These are phyloP conservation scores for Prosopis cineraria DNA, from an alignment of 306 rosid genomes.

Conservation along the genomic window DNA sequence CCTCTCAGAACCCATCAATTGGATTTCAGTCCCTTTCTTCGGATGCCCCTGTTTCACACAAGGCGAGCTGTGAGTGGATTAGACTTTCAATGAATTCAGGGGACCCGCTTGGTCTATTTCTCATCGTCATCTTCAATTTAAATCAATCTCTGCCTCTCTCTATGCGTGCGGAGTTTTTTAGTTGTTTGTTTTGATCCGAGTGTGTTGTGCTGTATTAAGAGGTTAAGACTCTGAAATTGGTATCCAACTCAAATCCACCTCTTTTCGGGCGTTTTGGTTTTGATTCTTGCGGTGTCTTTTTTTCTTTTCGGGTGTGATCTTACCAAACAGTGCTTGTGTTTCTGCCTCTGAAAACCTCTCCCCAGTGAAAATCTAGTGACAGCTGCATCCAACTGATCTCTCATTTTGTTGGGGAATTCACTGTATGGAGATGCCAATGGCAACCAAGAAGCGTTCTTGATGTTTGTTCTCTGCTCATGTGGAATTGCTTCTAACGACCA, in stretches of 20 bases:
- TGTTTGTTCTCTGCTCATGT: constrained; percentile 26
- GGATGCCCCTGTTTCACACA: neutral
- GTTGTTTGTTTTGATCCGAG: neutral
- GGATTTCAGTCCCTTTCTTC: constrained; percentile 36
- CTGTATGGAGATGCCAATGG: constrained; percentile 44
- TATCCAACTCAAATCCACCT: constrained; percentile 22
- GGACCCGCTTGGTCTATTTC: constrained; percentile 30
- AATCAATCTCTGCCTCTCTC: neutral
- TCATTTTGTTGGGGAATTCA: constrained; percentile 39
- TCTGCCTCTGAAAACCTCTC: constrained; percentile 23
- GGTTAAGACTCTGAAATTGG: neutral
- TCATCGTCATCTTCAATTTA: neutral
- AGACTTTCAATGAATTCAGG: constrained; percentile 8
- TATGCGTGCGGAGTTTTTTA: neutral
- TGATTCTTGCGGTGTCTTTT: constrained; percentile 15
- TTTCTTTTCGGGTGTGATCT: constrained; percentile 19
- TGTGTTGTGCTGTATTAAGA: constrained; percentile 5
- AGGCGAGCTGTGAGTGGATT: neutral
- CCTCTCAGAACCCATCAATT: constrained; percentile 26
- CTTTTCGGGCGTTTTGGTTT: constrained; percentile 28
- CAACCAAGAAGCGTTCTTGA: constrained; percentile 34
- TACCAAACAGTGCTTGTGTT: constrained; percentile 22
- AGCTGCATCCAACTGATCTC: constrained; percentile 53
- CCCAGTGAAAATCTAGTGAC: constrained; percentile 35
- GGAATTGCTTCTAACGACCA: constrained; percentile 38